Evolutionary conservation across 1,139 yeast genomes (phyloP), one percentile per base, ranked within the genome.

Genomic region (Geotrichum klebahnii): DNA sequence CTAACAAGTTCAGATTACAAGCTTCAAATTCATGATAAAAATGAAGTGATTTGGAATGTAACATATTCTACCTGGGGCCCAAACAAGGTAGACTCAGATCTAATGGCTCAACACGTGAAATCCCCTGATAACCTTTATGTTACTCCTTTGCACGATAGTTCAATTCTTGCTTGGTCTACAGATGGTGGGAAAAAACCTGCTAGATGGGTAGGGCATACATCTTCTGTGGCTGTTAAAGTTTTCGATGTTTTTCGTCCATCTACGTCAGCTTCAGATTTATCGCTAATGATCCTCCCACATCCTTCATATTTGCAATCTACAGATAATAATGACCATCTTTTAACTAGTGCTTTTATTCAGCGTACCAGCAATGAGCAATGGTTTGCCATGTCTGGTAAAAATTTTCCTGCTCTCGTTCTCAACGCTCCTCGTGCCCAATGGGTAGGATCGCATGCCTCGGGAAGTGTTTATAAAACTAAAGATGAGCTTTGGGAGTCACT

Each of bases 51-150:
- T 2, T 90, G 96, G 95, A 86, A 89, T 62, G 89, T 92, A 10
- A 82, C 94, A 0, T 90, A 85, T 63, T 76, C 95, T 1, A 79
- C 84, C 48, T 92, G 97, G 97, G 95, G 95, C 5, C 96, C 96
- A 24, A 90, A 90, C 67, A 82, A 88, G 57, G 73, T 90, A 53
- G 96, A 92, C 64, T 73, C 75, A 37, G 92, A 84, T 62, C 72
- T 90, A 53, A 80, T 60, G 22, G 55, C 64, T 32, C 76, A 71
- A 58, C 71, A 72, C 49, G 48, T 55, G 12, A 46, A 53, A 10
- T 65, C 72, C 2, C 62, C 76, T 19, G 97, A 90, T 65, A 81
- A 82, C 39, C 69, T 87, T 3, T 85, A 85, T 59, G 81, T 92
- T 56, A 83, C 94, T 1, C 96, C 97, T 1, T 80, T 87, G 61